A percentile compares a stretch with the other conserved stretches of the same genome.
Conservation (phyloP, 148 eudicot genomes). For the Rhododendron mucronatum region DNA sequence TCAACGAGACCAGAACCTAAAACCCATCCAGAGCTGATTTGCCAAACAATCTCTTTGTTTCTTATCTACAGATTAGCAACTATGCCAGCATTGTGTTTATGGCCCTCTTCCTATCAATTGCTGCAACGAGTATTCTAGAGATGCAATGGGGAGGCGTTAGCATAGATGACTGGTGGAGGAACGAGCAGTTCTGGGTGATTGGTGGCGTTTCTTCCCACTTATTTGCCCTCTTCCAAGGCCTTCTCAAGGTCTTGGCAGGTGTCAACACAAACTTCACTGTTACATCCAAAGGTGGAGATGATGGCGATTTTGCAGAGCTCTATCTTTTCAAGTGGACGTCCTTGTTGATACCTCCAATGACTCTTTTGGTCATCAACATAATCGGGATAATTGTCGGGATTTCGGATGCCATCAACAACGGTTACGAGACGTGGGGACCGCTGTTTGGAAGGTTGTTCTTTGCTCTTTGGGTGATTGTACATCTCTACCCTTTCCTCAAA, state of each 20-base stretch:
- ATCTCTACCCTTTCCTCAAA: conserved; percentile 74
- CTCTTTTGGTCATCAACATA: conserved; percentile 52
- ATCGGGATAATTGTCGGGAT: conserved; percentile 61
- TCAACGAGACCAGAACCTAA: not conserved
- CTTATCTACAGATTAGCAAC: conserved; percentile 78
- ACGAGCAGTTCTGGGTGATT: conserved; percentile 99
- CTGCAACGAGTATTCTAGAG: conserved; percentile 78
- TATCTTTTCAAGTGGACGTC: conserved; percentile 74
- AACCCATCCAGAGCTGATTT: not conserved
- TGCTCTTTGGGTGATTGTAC: conserved; percentile 71
- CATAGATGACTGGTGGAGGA: conserved; percentile 98
- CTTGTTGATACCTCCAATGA: conserved; percentile 59
- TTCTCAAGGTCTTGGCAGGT: conserved; percentile 92
- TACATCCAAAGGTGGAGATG: conserved; percentile 86
- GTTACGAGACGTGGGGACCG: conserved; percentile 72
- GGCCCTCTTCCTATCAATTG: conserved; percentile 85
- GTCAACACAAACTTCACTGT: conserved; percentile 93
- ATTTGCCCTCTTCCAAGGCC: conserved; percentile 93
- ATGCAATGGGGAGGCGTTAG: conserved; percentile 97
- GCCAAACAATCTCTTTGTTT: conserved; percentile 8
- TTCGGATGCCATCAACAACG: conserved; percentile 66
- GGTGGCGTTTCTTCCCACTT: conserved; percentile 94
- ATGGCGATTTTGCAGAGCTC: conserved; percentile 65
- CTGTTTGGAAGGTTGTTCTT: conserved; percentile 62
- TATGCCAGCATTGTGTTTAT: conserved; percentile 89